Conservation (phyloP, 1,284 basidiomycete species). For the Cutaneotrichosporon curvatum region DNA sequence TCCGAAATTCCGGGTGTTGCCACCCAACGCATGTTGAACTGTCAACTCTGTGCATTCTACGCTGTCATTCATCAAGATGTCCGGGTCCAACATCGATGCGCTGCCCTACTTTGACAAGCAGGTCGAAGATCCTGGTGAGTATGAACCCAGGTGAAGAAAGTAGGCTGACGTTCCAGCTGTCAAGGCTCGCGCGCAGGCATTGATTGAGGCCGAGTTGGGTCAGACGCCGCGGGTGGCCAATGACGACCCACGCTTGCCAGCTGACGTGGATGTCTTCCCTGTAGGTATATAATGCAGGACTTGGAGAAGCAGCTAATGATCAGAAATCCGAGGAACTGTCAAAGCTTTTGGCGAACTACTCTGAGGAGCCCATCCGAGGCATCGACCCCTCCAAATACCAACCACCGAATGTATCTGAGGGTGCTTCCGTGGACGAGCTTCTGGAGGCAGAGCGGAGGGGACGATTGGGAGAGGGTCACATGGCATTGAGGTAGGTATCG, state of each 20-base stretch:
- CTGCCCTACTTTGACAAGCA: slow-evolving; percentile 94
- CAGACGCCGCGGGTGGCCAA: slow-evolving; percentile 26
- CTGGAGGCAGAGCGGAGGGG: slow-evolving; percentile 68
- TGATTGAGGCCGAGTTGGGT: slow-evolving; percentile 44
- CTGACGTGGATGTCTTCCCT: slow-evolving; percentile 50
- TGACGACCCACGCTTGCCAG: slow-evolving; percentile 65
- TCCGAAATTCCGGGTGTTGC: neutral
- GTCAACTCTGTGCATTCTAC: neutral
- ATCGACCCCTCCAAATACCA: slow-evolving; percentile 77
- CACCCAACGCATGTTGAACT: neutral
- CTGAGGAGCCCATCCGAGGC: slow-evolving; percentile 52
- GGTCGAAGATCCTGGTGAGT: slow-evolving; percentile 66
- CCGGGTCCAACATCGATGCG: slow-evolving; percentile 57
- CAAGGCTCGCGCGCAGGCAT: slow-evolving; percentile 15
- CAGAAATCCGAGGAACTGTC: slow-evolving; percentile 49
- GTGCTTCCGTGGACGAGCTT: slow-evolving; percentile 70
- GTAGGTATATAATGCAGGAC: slow-evolving; percentile 21
- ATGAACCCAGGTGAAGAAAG: slow-evolving; percentile 57
- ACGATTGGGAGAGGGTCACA: slow-evolving; percentile 80
- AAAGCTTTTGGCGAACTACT: slow-evolving; percentile 62
- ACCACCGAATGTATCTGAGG: slow-evolving; percentile 58
- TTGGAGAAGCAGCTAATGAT: neutral
- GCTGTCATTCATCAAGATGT: slow-evolving; percentile 19
- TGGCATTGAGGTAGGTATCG: slow-evolving; percentile 62
- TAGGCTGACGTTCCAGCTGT: slow-evolving; percentile 26